Evolutionary conservation across 78 protist genomes (phyloP).

Genomic region (Goniomonas avonlea): DNA sequence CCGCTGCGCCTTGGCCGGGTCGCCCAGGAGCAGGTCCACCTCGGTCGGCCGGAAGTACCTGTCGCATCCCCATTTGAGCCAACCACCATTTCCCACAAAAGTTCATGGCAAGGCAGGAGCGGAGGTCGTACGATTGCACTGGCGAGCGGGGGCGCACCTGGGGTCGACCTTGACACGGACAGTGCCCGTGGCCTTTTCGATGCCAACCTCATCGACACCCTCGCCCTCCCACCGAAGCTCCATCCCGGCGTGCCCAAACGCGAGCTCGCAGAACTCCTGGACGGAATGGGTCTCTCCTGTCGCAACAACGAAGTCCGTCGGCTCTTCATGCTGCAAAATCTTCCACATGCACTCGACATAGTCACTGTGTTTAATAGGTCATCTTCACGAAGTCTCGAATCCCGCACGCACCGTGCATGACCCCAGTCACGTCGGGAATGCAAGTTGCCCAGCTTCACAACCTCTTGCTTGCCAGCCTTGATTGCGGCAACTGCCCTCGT

Average conservation of each 20-base stretch:
- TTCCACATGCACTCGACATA: constrained; percentile 44
- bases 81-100: no score
- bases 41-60: constrained; percentile 85
- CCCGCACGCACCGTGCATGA: background rate
- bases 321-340: constrained; percentile 35
- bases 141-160: background rate
- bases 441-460: constrained; percentile 67
- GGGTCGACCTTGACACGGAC: constrained; percentile 33
- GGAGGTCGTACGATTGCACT: background rate
- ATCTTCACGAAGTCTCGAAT: constrained; percentile 6
- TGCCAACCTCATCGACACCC: constrained; percentile 51
- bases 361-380: no score
- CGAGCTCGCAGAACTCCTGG: constrained; percentile 55
- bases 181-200: constrained; percentile 25
- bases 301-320: constrained; percentile 80
- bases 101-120: no score
- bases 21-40: constrained; percentile 78
- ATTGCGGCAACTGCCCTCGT: constrained; percentile 82
- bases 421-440: constrained; percentile 61
- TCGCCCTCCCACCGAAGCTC: constrained; percentile 47
- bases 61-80: no score
- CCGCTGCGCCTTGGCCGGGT: constrained; percentile 65
- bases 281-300: constrained; percentile 73
- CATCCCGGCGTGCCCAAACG: constrained; percentile 59
- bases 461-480: constrained; percentile 38